These are phyloP conservation scores for Anisodus tanguticus DNA, from an alignment of 257 asterid species.

Conservation along the genomic window DNA sequence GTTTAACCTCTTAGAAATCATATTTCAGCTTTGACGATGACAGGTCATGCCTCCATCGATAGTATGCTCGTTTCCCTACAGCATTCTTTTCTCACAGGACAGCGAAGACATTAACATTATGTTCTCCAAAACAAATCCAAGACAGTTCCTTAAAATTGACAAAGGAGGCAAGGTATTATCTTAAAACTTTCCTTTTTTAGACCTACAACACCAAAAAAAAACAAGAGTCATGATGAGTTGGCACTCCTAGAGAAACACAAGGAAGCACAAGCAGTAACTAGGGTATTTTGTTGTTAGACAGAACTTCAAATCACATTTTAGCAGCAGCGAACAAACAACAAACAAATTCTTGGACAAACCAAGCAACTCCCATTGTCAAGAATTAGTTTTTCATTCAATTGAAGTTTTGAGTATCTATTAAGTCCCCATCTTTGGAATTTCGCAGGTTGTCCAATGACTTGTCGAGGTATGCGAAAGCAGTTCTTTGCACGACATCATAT, in stretches of 20 bases:
- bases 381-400: constrained; percentile 3
- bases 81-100: not conserved
- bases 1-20: constrained; percentile 24
- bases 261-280: not conserved
- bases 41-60: constrained; percentile 28
- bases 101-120: constrained; percentile 17
- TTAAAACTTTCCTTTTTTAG: constrained; percentile 30
- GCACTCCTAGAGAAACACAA: constrained; percentile 2
- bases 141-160: constrained; percentile 32
- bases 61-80: constrained; percentile 15
- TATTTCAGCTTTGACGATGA: constrained; percentile 22
- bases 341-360: not conserved
- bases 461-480: not conserved
- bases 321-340: not conserved
- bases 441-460: not conserved
- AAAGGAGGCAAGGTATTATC: constrained; percentile 10
- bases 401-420: not conserved
- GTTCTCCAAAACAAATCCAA: constrained; percentile 28
- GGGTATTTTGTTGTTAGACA: not conserved
- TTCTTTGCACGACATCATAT: not conserved
- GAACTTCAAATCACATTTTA: constrained; percentile 9
- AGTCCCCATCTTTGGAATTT: not conserved
- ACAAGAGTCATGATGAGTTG: constrained; percentile 23
- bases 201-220: constrained; percentile 36
- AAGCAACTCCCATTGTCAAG: not conserved